Evolutionary conservation across 2,329 filamentous ascomycete genomes (phyloP), one percentile per base, ranked within the genome.

Genomic region (Alternaria sp.): DNA sequence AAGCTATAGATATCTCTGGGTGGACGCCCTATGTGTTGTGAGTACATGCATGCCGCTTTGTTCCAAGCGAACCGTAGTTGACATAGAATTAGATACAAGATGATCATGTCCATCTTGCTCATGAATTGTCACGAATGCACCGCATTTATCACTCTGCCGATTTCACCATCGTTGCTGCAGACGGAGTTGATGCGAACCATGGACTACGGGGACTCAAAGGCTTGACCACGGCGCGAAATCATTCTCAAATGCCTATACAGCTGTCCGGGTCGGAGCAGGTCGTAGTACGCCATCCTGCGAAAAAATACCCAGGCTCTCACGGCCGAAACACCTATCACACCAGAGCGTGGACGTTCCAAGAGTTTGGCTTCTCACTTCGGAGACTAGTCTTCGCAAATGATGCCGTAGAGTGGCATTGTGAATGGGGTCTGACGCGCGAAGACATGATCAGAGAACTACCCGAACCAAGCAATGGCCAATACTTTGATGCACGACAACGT

Each of bases 251-350:
- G 8, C 33, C 15, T 41, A 7, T 1, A 2, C 15, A 41, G 33
- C 33, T 41, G 0, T 18, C 15, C 9, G 33, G 2, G 8, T 41
- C 33, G 0, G 33, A 41, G 5, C 0, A 0, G 33, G 15, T 2
- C 2, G 33, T 2, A 18, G 3, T 18, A n/a, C 33, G 0, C 33
- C 33, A 41, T 10, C 33, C n/a, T n/a, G n/a, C n/a, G n/a, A n/a
- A n/a, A n/a, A n/a, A n/a, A n/a, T n/a, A n/a, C n/a, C n/a, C n/a
- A n/a, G n/a, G n/a, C n/a, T n/a, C n/a, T n/a, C n/a, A n/a, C n/a
- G n/a, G n/a, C 6, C 33, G 2, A 2, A 41, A 41, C 7, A n/a
- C 15, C 0, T 41, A 41, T 41, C 5, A 41, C 8, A 41, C 33
- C 8, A 41, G 33, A 18, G 33, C 33, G 2, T 41, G 33, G 33